phyloP scores from a whole-genome alignment of 768 basidiomycete genomes.

The Termitomyces sp. region DNA sequence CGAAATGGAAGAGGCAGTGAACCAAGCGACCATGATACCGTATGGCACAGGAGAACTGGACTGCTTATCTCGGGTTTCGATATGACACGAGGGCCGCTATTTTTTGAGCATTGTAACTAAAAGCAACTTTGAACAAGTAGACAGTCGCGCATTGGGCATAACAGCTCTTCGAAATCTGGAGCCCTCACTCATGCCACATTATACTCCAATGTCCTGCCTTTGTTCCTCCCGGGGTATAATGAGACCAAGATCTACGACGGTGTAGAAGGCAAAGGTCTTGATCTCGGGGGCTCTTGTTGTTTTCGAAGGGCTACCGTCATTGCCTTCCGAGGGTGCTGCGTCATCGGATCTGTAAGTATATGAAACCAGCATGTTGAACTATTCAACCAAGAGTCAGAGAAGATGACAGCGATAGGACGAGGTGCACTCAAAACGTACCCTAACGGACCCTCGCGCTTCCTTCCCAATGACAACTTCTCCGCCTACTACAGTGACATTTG shows the following conservation, averaged over 20 bases:
- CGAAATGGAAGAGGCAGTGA: neutral
- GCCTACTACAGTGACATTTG: constrained; percentile 84
- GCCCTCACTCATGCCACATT: neutral
- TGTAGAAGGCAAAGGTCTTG: constrained; percentile 89
- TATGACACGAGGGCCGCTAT: no score
- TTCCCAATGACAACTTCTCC: constrained; percentile 85
- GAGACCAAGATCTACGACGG: constrained; percentile 71
- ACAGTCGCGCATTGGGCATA: neutral
- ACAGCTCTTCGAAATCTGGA: neutral
- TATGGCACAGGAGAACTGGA: neutral
- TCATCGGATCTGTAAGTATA: constrained; percentile 96
- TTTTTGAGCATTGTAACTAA: neutral
- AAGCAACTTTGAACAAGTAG: neutral
- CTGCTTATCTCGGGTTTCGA: neutral
- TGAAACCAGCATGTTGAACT: constrained; percentile 94
- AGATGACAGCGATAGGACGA: neutral
- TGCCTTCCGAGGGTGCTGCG: constrained; percentile 57
- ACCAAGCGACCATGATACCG: neutral
- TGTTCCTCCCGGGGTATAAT: constrained; percentile 58
- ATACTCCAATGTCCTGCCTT: neutral
- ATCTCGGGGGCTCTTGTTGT: constrained; percentile 56
- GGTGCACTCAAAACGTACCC: constrained; percentile 42
- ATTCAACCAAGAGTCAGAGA: constrained; percentile 4
- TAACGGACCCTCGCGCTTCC: constrained; percentile 70
- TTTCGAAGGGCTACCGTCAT: constrained; percentile 38